Percentiles rank a stretch among this genome's conserved stretches.
Conservation (phyloP, 352 stramenopile species). For the Labyrinthula sp. region DNA sequence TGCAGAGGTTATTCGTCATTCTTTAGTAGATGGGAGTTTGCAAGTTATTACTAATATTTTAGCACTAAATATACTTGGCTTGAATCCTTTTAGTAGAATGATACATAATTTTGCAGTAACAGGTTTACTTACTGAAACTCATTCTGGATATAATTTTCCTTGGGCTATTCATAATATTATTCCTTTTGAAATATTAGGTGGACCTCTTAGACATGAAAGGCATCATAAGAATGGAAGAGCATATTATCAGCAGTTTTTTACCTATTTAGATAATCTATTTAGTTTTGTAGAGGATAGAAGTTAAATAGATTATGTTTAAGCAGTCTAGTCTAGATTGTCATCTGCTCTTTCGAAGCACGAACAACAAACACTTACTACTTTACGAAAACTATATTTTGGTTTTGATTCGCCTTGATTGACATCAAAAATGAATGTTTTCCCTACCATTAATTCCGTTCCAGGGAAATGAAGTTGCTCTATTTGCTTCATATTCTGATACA, state of each 20-base stretch:
- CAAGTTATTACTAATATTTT: constrained; percentile 35
- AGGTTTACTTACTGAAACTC: constrained; percentile 33
- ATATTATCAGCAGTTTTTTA: constrained; percentile 38
- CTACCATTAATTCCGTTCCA: too few species aligned
- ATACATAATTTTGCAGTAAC: constrained; percentile 35
- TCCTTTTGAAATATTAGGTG: constrained; percentile 31
- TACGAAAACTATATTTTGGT: too few species aligned
- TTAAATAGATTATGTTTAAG: too few species aligned
- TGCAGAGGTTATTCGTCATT: constrained; percentile 35
- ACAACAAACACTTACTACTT: too few species aligned
- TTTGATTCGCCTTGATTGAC: too few species aligned
- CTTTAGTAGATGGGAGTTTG: constrained; percentile 34
- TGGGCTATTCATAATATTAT: constrained; percentile 34
- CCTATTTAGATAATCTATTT: too few species aligned
- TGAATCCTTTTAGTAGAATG: constrained; percentile 31
- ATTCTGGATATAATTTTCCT: constrained; percentile 32
- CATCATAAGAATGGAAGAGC: constrained; percentile 32
- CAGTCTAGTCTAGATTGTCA: too few species aligned
- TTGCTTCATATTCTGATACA: too few species aligned
- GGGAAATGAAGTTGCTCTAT: too few species aligned
- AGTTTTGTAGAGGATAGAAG: too few species aligned
- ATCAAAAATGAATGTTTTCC: too few species aligned
- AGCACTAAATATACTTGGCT: constrained; percentile 30
- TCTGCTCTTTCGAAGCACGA: too few species aligned
- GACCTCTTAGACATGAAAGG: constrained; percentile 30